Evolutionary conservation across 768 basidiomycete genomes (phyloP), one percentile per base, ranked within the genome.

Genomic region (Tricholomella constricta): DNA sequence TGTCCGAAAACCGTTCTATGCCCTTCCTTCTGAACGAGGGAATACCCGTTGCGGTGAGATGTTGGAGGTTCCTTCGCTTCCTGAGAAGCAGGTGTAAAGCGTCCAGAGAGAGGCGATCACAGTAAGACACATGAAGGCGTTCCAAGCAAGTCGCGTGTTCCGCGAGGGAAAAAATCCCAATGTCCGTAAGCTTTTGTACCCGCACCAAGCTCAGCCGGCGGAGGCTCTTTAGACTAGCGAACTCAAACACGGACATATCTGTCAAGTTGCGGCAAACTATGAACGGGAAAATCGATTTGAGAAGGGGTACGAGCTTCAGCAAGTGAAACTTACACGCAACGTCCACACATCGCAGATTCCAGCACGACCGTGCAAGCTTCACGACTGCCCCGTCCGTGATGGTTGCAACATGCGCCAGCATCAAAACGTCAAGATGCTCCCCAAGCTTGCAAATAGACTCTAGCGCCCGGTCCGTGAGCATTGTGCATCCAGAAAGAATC

Each of bases 71-170:
- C 37, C 71, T 70, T 19, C 88, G 76, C 48, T 78, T 75, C 52
- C 79, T 80, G 45, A 95, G 68, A 12, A 95, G 70, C 43, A 81
- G 76, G 56, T 91, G 88, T 27, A 93, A 72, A 8, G 90, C 89
- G 37, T 85, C 80, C 34, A 95, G 79, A 23, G 88, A 84, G 49
- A 98, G 72, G 51, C 84, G 79, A 60, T 88, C 86, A 72, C 94
- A 98, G 65, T 93, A 91, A 25, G 90, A 89, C 32, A 98, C 71
- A 63, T 97, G 88, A 43, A 96, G 77, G 22, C 91, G 82, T 63
- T 94, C 90, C 59, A 97, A 74, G 29, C 76, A 76, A 26, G 65
- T 73, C 31, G 77, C 81, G 69, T 91, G 83, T 60, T 91, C 89
- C 12, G 86, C 89, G 8, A 96, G 79, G 20, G 88, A 78, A 69